These are phyloP conservation scores for Fusarium anthophilum DNA, from an alignment of 2,329 filamentous ascomycete species.

Conservation along the genomic window DNA sequence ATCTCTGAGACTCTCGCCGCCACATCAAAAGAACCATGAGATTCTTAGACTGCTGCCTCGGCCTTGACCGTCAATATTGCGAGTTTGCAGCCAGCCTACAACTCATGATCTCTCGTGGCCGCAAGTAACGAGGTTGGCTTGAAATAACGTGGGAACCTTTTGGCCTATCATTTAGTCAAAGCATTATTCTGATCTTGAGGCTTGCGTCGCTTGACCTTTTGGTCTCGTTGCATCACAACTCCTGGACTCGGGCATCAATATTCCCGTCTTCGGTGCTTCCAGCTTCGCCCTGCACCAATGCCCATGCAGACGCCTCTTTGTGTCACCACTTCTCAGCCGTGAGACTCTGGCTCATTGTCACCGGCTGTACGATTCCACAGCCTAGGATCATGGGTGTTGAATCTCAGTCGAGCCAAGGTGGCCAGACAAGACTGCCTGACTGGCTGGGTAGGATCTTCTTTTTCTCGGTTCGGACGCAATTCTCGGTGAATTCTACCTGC, in stretches of 20 bases:
- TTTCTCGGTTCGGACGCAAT: not conserved
- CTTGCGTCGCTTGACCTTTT: not conserved
- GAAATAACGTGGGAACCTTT: not conserved
- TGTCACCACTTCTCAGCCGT: constrained; percentile 26
- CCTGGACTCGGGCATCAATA: not conserved
- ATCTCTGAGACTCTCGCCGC: not conserved
- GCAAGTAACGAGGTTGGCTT: constrained; percentile 20
- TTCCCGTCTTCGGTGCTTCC: not conserved
- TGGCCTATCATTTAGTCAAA: not conserved
- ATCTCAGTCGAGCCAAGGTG: constrained; percentile 5
- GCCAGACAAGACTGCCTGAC: not conserved
- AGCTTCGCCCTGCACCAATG: not conserved
- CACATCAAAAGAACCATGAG: not conserved
- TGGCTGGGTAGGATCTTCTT: not conserved
- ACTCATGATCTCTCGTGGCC: constrained; percentile 1
- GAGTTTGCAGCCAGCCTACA: not conserved
- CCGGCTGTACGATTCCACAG: constrained; percentile 6
- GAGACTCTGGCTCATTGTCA: constrained; percentile 15
- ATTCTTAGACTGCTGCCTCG: not conserved
- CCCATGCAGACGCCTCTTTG: constrained; percentile 17
- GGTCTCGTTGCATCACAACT: not conserved
- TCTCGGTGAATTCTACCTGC: constrained; percentile 3
- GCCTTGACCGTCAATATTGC: constrained; percentile 2
- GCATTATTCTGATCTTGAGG: not conserved
- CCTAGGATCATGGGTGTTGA: not conserved